Base-by-base conservation (phyloP, 352 stramenopile species). In the Pilasporangium apinafurcum region DNA sequence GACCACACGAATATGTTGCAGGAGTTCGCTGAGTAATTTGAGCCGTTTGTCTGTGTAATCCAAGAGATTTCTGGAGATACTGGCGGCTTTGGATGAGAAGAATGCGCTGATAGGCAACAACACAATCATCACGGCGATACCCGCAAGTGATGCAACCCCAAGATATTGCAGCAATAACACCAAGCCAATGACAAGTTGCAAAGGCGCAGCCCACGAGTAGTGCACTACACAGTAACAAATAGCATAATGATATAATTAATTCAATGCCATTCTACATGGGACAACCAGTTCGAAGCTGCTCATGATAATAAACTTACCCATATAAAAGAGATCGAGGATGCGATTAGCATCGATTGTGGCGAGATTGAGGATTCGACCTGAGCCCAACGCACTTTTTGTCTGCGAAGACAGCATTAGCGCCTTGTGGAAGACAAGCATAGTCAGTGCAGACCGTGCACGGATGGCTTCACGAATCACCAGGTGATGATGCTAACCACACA, bases 291-390 rank as follows among this genome's bases (percentile, higher is more conserved):
- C 9, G 31, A n/a, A 44, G 34, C 38, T 34, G 44, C 31, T 53
- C 10, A 55, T 42, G 38, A n/a, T n/a, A 7, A 25, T n/a, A 16
- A 31, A 56, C 59, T 37, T 14, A 66, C 53, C 41, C 22, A 44
- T 42, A 58, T 80, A 80, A 33, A 83, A 76, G 5, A 86, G 48
- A 44, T 98, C 83, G 34, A 97, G 86, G 31, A 98, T 68, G 10
- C 83, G 73, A 48, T 95, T 83, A 0, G 86, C 67, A 59, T 98
- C 95, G 48, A 95, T 92, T 17, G 84, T 95, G 50, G 96, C 92
- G n/a, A 98, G 68, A 49, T 97, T 98, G 1, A 95, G 69, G 38
- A 98, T 96, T 47, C 92, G 69, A 5, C 90, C 88, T 0, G 81
- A 68, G 18, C 69, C 68, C 7, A 82, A 31, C 1, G 47, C 37